These are phyloP conservation scores for Pythium pectinolyticum DNA, from an alignment of 352 stramenopile genomes.

Conservation along the genomic window DNA sequence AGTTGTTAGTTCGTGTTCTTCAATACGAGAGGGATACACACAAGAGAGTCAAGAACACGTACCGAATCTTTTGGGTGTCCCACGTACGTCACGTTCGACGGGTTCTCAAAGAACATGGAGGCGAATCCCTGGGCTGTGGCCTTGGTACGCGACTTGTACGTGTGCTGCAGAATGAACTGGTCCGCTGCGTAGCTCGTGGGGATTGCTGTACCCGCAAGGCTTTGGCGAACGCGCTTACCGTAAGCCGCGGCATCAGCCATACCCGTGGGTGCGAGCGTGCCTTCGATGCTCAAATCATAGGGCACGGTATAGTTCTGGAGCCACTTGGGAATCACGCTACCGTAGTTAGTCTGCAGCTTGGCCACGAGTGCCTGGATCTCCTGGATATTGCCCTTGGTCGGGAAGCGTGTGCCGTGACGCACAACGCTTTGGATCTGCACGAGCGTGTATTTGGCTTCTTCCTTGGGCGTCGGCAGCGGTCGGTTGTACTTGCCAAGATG, in stretches of 20 bases:
- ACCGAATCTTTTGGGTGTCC: constrained; percentile 21
- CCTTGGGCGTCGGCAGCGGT: background rate
- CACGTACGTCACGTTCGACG: constrained; percentile 42
- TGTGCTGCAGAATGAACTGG: constrained; percentile 55
- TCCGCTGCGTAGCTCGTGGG: constrained; percentile 33
- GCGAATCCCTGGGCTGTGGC: constrained; percentile 59
- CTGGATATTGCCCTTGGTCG: constrained; percentile 49
- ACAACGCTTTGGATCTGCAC: constrained; percentile 30
- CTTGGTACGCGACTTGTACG: constrained; percentile 49
- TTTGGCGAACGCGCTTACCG: constrained; percentile 12
- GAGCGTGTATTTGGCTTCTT: constrained; percentile 21
- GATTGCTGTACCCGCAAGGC: constrained; percentile 8
- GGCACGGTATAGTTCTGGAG: constrained; percentile 61
- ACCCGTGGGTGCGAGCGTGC: constrained; percentile 41
- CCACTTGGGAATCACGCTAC: constrained; percentile 44
- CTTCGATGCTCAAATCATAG: constrained; percentile 60
- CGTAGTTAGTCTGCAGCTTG: constrained; percentile 40
- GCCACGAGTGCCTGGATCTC: constrained; percentile 50
- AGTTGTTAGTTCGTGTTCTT: background rate
- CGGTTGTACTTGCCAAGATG: too few relatives aligned
- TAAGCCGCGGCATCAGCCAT: constrained; percentile 10
- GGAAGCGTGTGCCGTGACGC: constrained; percentile 40
- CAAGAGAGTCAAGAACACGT: background rate
- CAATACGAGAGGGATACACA: background rate
- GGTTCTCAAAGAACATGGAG: constrained; percentile 51